Evolutionary conservation across 1,139 yeast species (phyloP).

Genomic region (Scheffersomyces segobiensis): DNA sequence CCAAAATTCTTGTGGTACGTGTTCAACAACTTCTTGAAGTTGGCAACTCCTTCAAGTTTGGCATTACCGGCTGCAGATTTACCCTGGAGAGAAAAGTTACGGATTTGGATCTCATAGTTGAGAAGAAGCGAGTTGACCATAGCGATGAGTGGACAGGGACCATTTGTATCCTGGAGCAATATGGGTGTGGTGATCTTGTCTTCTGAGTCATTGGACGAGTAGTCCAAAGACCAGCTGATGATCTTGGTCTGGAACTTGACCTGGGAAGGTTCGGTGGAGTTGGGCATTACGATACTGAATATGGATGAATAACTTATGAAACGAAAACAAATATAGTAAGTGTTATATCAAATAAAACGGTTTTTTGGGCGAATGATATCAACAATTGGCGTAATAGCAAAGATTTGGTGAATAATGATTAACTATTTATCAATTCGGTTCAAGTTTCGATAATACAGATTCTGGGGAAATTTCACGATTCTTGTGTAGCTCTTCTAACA

Average conservation of each 20-base stretch:
- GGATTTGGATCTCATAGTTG: constrained; percentile 35
- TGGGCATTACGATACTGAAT: background rate
- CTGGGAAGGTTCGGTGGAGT: background rate
- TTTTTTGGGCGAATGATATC: background rate
- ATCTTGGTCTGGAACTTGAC: constrained; percentile 16
- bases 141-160: constrained; percentile 90
- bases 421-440: too few relatives aligned
- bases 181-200: constrained; percentile 50
- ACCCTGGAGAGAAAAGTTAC: constrained; percentile 9
- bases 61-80: constrained; percentile 11
- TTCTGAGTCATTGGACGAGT: constrained; percentile 7
- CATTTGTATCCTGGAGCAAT: constrained; percentile 77
- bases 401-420: too few relatives aligned
- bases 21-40: constrained; percentile 28
- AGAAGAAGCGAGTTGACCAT: constrained; percentile 68
- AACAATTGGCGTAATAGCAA: background rate
- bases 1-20: constrained; percentile 18
- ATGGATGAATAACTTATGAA: background rate
- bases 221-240: constrained; percentile 20
- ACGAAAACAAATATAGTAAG: background rate
- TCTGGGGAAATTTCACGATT: too few relatives aligned
- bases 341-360: too few relatives aligned
- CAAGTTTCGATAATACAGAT: too few relatives aligned
- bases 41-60: constrained; percentile 11
- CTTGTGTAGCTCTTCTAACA: too few relatives aligned